Evolutionary conservation across 495 filamentous ascomycete species (phyloP).

Genomic region (Annulohypoxylon stygium): DNA sequence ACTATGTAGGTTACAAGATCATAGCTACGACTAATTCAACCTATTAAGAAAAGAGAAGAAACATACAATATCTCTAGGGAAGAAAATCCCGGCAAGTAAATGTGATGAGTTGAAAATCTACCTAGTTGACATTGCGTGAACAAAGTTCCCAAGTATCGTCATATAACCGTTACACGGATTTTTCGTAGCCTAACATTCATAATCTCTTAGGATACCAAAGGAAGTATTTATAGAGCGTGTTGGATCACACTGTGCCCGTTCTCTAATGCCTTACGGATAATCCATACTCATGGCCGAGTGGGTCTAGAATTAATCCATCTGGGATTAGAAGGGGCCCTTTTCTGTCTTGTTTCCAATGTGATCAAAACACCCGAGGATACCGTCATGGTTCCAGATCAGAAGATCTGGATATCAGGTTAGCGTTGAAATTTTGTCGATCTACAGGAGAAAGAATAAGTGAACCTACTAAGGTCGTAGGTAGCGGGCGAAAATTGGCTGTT

Average conservation of each 20-base stretch:
- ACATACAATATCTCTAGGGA: too few species aligned
- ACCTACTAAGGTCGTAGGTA: constrained; percentile 51
- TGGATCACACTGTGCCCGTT: background rate
- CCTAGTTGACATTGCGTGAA: too few species aligned
- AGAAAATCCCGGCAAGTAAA: too few species aligned
- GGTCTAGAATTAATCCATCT: background rate
- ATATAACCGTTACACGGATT: background rate
- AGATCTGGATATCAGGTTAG: constrained; percentile 39
- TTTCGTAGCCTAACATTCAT: background rate
- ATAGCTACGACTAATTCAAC: too few species aligned
- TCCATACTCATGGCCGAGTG: background rate
- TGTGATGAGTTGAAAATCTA: too few species aligned
- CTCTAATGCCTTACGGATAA: background rate
- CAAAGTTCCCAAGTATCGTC: background rate
- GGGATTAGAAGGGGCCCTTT: constrained; percentile 42
- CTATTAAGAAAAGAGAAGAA: too few species aligned
- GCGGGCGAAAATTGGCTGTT: constrained; percentile 12
- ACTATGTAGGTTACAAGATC: too few species aligned
- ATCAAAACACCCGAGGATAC: constrained; percentile 49
- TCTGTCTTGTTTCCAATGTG: constrained; percentile 51
- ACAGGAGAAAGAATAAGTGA: background rate
- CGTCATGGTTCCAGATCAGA: constrained; percentile 50
- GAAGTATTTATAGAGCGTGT: background rate
- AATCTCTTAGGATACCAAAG: background rate
- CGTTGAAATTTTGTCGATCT: background rate